These are phyloP conservation scores for Sporothrix phasma DNA, from an alignment of 2,329 filamentous ascomycete genomes.

Conservation along the genomic window DNA sequence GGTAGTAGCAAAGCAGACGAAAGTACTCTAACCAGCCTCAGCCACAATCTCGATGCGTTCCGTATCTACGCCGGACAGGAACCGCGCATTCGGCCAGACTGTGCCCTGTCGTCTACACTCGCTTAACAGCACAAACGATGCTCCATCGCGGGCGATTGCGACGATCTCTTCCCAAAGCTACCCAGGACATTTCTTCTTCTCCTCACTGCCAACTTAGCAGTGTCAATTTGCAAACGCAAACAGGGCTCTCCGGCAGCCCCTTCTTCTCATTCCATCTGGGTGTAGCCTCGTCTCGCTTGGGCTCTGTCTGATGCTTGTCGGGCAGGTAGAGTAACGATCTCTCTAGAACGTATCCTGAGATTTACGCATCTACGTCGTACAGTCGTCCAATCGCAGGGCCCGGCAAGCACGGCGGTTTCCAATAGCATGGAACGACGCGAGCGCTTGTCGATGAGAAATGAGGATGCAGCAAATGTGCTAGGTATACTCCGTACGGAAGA, in stretches of 20 bases:
- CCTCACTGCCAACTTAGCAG: background rate
- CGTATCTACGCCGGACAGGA: constrained; percentile 7
- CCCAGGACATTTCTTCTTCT: background rate
- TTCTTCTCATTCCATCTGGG: background rate
- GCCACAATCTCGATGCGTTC: constrained; percentile 8
- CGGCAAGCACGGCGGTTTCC: background rate
- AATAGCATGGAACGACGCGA: background rate
- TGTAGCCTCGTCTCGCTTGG: constrained; percentile 3
- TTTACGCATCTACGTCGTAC: background rate
- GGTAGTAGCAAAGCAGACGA: background rate
- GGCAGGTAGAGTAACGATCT: background rate
- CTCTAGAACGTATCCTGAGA: background rate
- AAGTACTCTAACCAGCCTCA: background rate
- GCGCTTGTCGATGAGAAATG: background rate
- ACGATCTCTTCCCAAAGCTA: constrained; percentile 1
- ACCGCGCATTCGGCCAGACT: background rate
- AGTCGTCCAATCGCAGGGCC: background rate
- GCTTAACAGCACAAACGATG: background rate
- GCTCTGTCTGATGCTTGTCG: background rate
- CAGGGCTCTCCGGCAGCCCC: background rate
- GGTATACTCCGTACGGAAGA: background rate
- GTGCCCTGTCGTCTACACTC: background rate
- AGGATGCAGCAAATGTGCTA: background rate
- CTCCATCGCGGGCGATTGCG: background rate
- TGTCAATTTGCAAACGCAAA: background rate